Conservation (phyloP, 2,329 filamentous ascomycete species). For the Colletotrichum chlorophyti region DNA sequence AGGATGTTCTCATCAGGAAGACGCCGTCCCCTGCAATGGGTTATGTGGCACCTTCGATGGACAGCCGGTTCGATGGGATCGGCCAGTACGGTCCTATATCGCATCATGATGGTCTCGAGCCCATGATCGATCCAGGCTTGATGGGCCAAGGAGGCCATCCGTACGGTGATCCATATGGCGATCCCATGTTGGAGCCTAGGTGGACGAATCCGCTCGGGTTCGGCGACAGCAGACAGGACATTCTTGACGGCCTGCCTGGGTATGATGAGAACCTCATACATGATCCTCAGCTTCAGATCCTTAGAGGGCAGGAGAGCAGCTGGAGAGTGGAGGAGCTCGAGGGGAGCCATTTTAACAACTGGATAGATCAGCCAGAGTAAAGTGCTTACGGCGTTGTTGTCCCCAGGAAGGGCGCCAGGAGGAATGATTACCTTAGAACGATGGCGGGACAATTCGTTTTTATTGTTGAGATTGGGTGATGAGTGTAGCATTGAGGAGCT, state of each 20-base stretch:
- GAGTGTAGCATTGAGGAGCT: neutral
- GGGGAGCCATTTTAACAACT: slow-evolving; percentile 38
- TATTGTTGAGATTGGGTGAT: slow-evolving; percentile 9
- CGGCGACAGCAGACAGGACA: slow-evolving; percentile 19
- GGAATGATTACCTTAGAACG: neutral
- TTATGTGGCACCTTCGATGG: slow-evolving; percentile 20
- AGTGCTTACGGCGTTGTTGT: neutral
- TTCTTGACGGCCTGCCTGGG: slow-evolving; percentile 28
- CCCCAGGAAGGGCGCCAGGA: neutral
- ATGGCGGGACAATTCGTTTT: neutral
- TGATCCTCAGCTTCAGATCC: slow-evolving; percentile 32
- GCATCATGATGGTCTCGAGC: slow-evolving; percentile 30
- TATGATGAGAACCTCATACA: slow-evolving; percentile 31
- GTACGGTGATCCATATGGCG: slow-evolving; percentile 23
- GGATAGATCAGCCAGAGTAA: slow-evolving; percentile 39
- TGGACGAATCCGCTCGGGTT: slow-evolving; percentile 25
- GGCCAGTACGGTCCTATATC: slow-evolving; percentile 25
- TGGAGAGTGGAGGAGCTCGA: slow-evolving; percentile 45
- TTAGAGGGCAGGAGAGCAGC: slow-evolving; percentile 40
- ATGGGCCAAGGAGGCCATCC: slow-evolving; percentile 24
- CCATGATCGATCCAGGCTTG: slow-evolving; percentile 29
- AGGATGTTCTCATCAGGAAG: slow-evolving; percentile 41
- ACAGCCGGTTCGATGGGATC: slow-evolving; percentile 26
- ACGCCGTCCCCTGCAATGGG: slow-evolving; percentile 40
- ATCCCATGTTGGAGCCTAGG: slow-evolving; percentile 24